Evolutionary conservation across 495 filamentous ascomycete species (phyloP).

Genomic region (Penicillium salamii): DNA sequence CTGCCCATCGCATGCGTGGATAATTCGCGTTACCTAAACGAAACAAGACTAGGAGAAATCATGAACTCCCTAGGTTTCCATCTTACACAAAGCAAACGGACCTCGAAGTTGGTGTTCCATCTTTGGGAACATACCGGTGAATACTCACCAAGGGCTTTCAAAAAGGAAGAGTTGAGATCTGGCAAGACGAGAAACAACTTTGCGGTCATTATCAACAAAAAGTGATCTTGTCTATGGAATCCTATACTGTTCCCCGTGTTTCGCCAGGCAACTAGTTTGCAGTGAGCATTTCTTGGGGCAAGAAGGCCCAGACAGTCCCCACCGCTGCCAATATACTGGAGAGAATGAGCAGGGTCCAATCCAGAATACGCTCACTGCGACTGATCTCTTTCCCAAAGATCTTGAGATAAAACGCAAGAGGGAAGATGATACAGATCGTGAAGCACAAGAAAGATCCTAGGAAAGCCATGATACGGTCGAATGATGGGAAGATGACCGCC

Average conservation of each 20-base stretch:
- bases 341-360: constrained; percentile 67
- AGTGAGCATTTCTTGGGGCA: constrained; percentile 63
- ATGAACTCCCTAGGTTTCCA: constrained; percentile 75
- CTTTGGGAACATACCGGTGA: constrained; percentile 61
- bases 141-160: constrained; percentile 39
- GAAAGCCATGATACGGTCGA: constrained; percentile 93
- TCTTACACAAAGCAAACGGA: constrained; percentile 62
- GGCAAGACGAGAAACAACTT: constrained; percentile 85
- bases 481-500: constrained; percentile 79
- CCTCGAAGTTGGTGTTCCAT: constrained; percentile 83
- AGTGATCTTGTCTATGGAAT: constrained; percentile 13
- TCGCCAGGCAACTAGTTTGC: constrained; percentile 10
- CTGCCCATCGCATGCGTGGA: constrained; percentile 82
- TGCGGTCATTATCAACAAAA: constrained; percentile 60
- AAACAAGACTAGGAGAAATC: constrained; percentile 66
- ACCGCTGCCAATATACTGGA: constrained; percentile 67
- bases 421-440: constrained; percentile 88
- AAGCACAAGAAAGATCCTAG: constrained; percentile 91
- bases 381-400: constrained; percentile 81
- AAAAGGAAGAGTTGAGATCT: constrained; percentile 71
- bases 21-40: constrained; percentile 89
- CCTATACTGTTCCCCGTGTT: background rate
- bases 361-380: constrained; percentile 58
- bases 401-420: constrained; percentile 86
- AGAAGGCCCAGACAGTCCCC: constrained; percentile 83